Evolutionary conservation across 495 filamentous ascomycete species (phyloP).

Genomic region (Alectoria sarmentosa): DNA sequence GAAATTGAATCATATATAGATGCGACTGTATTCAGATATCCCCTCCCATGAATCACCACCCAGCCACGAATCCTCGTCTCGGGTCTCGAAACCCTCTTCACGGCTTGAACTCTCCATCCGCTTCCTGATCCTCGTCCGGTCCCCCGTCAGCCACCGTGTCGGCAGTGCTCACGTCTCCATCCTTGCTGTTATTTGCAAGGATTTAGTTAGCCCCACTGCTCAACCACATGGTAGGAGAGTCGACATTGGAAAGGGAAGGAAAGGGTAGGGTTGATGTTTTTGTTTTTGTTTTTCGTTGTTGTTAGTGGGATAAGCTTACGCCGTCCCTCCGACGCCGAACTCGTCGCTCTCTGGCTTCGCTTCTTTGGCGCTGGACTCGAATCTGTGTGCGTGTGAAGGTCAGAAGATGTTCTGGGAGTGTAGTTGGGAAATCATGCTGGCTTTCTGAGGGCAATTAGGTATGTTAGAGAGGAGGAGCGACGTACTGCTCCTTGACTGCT

Average conservation of each 20-base stretch:
- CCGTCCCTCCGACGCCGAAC: conserved; percentile 9
- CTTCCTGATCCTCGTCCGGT: conserved; percentile 4
- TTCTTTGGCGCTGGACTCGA: conserved; percentile 9
- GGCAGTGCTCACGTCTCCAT: conserved; percentile 14
- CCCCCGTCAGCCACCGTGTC: conserved; percentile 13
- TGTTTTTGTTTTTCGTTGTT: neutral
- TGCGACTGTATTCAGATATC: neutral
- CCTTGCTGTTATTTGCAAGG: neutral
- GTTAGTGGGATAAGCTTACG: no score
- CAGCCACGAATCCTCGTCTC: neutral
- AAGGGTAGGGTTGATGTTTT: neutral
- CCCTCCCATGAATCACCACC: neutral
- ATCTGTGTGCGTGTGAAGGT: neutral
- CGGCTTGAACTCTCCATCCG: conserved; percentile 7
- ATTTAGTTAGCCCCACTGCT: neutral
- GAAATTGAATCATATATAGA: no score
- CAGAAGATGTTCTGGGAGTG: neutral
- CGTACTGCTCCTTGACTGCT: neutral
- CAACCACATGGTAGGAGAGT: neutral
- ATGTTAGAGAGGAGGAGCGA: neutral
- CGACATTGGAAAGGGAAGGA: neutral
- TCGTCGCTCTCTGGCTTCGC: conserved; percentile 11
- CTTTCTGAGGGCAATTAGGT: neutral
- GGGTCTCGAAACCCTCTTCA: neutral
- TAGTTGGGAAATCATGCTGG: neutral